phyloP scores from a whole-genome alignment of 2,329 filamentous ascomycete species.

The Paraphoma sp. region DNA sequence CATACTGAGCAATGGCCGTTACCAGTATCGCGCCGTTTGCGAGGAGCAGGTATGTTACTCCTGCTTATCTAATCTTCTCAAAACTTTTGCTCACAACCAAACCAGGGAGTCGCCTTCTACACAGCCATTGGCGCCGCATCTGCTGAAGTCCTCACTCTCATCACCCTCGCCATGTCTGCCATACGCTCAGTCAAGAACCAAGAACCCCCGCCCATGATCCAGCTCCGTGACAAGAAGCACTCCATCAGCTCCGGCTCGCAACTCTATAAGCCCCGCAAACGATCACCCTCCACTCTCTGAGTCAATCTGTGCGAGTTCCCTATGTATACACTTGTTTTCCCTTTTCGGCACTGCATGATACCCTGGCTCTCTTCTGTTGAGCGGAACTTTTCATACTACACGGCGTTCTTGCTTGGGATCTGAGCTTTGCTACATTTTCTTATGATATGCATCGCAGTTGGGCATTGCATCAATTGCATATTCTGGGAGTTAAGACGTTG shows the following conservation, averaged over 20 bases:
- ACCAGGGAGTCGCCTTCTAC: conserved; percentile 45
- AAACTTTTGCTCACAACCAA: conserved; percentile 24
- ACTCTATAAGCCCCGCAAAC: conserved; percentile 22
- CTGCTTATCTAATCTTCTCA: not conserved
- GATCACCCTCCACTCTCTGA: conserved; percentile 7
- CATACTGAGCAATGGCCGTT: conserved; percentile 44
- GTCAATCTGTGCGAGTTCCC: not conserved
- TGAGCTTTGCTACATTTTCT: not conserved
- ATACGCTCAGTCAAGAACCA: conserved; percentile 33
- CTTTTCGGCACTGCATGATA: conserved; percentile 33
- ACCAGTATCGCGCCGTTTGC: conserved; percentile 47
- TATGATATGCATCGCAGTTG: conserved; percentile 7
- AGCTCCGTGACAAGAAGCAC: conserved; percentile 35
- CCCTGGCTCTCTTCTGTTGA: conserved; percentile 27
- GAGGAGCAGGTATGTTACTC: conserved; percentile 40
- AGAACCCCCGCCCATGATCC: conserved; percentile 28
- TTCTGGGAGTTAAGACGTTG: not conserved
- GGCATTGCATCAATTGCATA: not conserved
- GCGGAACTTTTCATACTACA: conserved; percentile 13
- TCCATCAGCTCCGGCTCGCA: conserved; percentile 29
- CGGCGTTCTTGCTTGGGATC: conserved; percentile 2
- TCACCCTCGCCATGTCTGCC: conserved; percentile 41
- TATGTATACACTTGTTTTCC: conserved; percentile 3
- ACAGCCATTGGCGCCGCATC: conserved; percentile 42
- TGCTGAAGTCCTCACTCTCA: conserved; percentile 40